phyloP scores from a whole-genome alignment of 129 eudicot genomes.

The Tagetes patula region DNA sequence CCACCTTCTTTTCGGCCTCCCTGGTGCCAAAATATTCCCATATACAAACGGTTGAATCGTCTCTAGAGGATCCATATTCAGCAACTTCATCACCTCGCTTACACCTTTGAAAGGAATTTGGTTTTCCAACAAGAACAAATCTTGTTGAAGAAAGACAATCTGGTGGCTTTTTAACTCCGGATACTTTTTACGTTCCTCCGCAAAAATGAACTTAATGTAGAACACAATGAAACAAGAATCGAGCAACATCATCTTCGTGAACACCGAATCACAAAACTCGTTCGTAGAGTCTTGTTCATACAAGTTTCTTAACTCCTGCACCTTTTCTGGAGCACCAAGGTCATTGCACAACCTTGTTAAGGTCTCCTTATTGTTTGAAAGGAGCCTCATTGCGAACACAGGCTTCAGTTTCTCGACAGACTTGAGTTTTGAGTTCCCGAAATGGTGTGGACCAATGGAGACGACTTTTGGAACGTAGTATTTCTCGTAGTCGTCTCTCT shows the following conservation, averaged over 20 bases:
- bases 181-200: background rate
- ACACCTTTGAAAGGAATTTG: conserved; percentile 38
- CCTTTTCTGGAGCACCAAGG: conserved; percentile 14
- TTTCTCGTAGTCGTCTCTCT: conserved; percentile 11
- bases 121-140: conserved; percentile 50
- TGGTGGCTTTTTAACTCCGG: conserved; percentile 18
- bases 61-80: background rate
- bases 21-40: background rate
- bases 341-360: conserved; percentile 21
- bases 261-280: background rate
- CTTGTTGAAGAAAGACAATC: conserved; percentile 30
- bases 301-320: conserved; percentile 15
- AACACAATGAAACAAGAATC: conserved; percentile 38
- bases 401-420: conserved; percentile 29
- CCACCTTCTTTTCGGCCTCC: background rate
- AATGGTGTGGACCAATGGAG: conserved; percentile 45
- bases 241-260: conserved; percentile 35
- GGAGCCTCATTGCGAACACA: conserved; percentile 15
- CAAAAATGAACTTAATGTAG: conserved; percentile 11
- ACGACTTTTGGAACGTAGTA: conserved; percentile 40
- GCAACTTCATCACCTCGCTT: conserved; percentile 13
- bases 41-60: conserved; percentile 8
- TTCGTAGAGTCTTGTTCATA: conserved; percentile 18
- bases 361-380: background rate
- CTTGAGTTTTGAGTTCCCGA: conserved; percentile 16